Conservation (phyloP, 768 basidiomycete species). For the Jaapia argillacea region DNA sequence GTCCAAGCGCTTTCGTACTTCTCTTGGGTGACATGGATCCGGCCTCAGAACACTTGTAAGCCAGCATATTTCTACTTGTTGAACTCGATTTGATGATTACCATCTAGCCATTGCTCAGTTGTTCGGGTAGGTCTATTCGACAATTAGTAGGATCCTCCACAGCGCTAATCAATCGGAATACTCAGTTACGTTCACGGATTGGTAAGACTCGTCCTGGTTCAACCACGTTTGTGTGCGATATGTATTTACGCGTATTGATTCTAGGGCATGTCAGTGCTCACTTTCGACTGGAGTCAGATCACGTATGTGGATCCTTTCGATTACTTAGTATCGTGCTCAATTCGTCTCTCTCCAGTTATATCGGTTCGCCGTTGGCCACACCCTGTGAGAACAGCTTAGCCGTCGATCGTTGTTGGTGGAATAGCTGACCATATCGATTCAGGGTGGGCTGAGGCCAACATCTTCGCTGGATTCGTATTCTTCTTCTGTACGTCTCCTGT, state of each 20-base stretch:
- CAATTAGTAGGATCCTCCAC: too few relatives aligned
- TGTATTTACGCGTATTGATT: too few relatives aligned
- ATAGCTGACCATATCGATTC: slow-evolving; percentile 4
- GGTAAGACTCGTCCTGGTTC: too few relatives aligned
- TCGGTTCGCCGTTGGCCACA: slow-evolving; percentile 27
- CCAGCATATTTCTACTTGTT: too few relatives aligned
- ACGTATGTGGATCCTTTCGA: slow-evolving; percentile 59
- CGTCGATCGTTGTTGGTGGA: not conserved
- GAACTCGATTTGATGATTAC: slow-evolving; percentile 71
- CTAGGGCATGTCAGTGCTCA: slow-evolving; percentile 24
- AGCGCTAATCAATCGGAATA: too few relatives aligned
- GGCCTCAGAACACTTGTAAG: slow-evolving; percentile 29
- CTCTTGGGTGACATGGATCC: slow-evolving; percentile 36
- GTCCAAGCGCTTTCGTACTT: slow-evolving; percentile 24
- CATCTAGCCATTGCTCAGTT: slow-evolving; percentile 62
- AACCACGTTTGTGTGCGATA: too few relatives aligned
- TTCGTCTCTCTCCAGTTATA: too few relatives aligned
- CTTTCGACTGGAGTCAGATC: slow-evolving; percentile 32
- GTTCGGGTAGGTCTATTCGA: too few relatives aligned
- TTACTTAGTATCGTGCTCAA: slow-evolving; percentile 52
- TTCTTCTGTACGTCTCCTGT: slow-evolving; percentile 24
- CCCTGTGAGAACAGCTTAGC: too few relatives aligned
- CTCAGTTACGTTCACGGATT: too few relatives aligned
- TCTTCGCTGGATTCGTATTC: slow-evolving; percentile 25
- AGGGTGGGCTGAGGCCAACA: slow-evolving; percentile 23